Base-by-base conservation (phyloP, 1,284 basidiomycete species). In the Lignosus rhinocerotis region DNA sequence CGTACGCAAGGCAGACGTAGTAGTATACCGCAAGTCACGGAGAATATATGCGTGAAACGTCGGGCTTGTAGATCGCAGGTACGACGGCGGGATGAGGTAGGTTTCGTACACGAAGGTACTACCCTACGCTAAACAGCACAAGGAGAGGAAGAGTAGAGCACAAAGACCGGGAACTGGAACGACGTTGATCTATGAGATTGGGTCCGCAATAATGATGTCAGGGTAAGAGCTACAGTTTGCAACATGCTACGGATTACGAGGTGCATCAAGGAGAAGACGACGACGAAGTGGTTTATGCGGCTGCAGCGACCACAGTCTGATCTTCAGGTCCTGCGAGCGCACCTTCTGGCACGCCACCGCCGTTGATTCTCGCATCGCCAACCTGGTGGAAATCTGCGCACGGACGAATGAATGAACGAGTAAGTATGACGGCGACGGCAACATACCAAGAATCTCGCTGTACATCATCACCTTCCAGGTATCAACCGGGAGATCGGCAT, bases 401-500 rank as follows among this genome's bases (percentile, higher is more conserved):
- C 30, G 25, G n/a, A 34, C 34, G 25, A 16, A 43, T 42, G 44
- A 54, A 57, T 16, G 17, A 16, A 42, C 25, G 51, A 49, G 45
- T 44, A 19, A 12, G n/a, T 2, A 16, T 31, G 32, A 7, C 19
- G 39, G 36, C 7, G 21, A 7, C 60, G 14, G 51, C 7, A 14
- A 77, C 87, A 62, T 66, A 93, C 93, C 93, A n/a, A 96, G 80
- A 65, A 96, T 96, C 76, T 96, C 93, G 68, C 87, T 90, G 78
- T 96, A 96, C 93, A 96, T 95, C 93, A 96, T 95, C 69, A 98
- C 96, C 78, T 98, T 98, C 96, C 96, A 99, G 3, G 94, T 98
- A 73, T 99, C 96, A 30, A 99, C 93, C 0, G 97, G 97, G 46
- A 99, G 81, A 73, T 99, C 96, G n/a, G 97, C 97, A 67, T 99